Evolutionary conservation across 2,329 filamentous ascomycete species (phyloP).

Genomic region (Talaromyces marneffei): DNA sequence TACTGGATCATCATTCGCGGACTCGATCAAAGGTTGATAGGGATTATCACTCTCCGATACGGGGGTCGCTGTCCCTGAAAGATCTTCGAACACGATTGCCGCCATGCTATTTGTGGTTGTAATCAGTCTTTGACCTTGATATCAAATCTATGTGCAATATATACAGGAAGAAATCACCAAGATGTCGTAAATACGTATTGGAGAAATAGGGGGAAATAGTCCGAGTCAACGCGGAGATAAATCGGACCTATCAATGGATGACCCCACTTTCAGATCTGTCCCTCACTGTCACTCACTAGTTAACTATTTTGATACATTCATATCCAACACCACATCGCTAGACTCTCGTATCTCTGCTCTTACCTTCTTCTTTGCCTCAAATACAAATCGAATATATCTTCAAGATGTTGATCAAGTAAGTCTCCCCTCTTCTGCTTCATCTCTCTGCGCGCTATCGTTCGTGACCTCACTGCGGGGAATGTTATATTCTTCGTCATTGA

Average conservation of each 20-base stretch:
- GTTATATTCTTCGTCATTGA: neutral
- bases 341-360: neutral
- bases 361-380: neutral
- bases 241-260: neutral
- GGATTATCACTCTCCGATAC: conserved; percentile 54
- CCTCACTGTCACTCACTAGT: neutral
- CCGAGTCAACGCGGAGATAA: neutral
- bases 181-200: neutral
- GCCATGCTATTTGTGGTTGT: conserved; percentile 18
- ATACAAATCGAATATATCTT: neutral
- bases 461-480: conserved; percentile 7
- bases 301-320: too few species aligned
- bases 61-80: conserved; percentile 31
- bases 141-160: neutral
- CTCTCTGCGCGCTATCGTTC: neutral
- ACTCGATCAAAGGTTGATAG: conserved; percentile 66
- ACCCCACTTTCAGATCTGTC: neutral
- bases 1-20: conserved; percentile 63
- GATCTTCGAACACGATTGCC: conserved; percentile 30
- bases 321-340: neutral
- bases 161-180: neutral
- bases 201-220: neutral
- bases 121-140: neutral
- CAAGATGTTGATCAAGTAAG: conserved; percentile 51
- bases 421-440: neutral